Evolutionary conservation across 768 basidiomycete genomes (phyloP), one percentile per base, ranked within the genome.

Genomic region (Lactarius evosmus): DNA sequence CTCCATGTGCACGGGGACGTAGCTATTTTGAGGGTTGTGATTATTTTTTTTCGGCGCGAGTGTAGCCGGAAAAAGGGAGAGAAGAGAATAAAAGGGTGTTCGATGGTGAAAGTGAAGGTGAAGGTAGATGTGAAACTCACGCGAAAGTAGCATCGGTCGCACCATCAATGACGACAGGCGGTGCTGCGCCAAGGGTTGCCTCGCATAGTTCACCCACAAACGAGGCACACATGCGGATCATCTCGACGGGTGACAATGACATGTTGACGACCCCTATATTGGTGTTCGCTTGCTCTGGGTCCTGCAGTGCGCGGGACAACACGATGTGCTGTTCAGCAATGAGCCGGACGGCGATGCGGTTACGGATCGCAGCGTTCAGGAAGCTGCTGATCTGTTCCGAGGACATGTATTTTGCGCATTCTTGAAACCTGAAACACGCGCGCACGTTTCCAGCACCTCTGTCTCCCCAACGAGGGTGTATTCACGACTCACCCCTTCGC

Each of bases 311-410:
- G 61, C 84, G 85, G 1, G 93, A 89, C 49, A 95, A 79, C 9
- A 91, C 85, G 40, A 95, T 90, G 72, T 95, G 93, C 70, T 95
- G 93, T 73, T 95, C 93, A 41, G 92, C 93, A 64, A 95, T 90
- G 61, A 95, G 78, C 36, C 93, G 86, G 32, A 95, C 85, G 41
- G 91, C 91, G 61, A 95, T 93, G 60, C 93, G 88, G 70, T 86
- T 93, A 30, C 87, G 86, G 69, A 95, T 94, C 44, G 91, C 86
- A 49, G 85, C 85, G 72, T 95, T 89, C 29, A 95, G 77, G 72
- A 95, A 95, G 61, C 79, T 79, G 75, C 83, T 87, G 68, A 93
- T 88, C 69, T 90, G 85, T n/a, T 80, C 80, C 7, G 90, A 83
- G 8, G 91, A 85, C 81, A 95, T 88, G 74, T 95, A 95, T 56